phyloP scores from a whole-genome alignment of 129 eudicot genomes.

The Deinandra increscens region DNA sequence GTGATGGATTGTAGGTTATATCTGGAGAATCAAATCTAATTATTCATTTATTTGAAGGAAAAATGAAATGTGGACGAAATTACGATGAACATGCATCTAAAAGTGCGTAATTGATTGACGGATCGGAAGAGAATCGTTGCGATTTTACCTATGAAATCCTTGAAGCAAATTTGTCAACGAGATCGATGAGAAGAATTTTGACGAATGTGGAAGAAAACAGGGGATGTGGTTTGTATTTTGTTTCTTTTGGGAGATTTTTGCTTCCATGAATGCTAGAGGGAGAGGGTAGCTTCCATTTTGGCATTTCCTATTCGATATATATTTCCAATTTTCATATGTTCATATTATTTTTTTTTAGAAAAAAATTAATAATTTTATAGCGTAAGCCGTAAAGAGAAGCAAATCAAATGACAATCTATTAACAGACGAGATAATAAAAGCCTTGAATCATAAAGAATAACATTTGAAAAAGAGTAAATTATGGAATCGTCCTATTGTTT shows the following conservation, averaged over 20 bases:
- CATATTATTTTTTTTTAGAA: too few species aligned
- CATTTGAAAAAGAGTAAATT: too few species aligned
- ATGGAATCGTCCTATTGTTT: too few species aligned
- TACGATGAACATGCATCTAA: slow-evolving; percentile 8
- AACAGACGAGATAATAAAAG: too few species aligned
- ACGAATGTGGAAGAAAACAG: neutral
- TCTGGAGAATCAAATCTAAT: neutral
- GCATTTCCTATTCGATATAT: neutral
- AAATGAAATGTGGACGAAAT: slow-evolving; percentile 8
- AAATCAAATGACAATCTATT: too few species aligned
- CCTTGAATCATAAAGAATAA: too few species aligned
- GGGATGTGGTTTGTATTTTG: slow-evolving; percentile 22
- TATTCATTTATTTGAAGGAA: neutral
- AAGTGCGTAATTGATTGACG: neutral
- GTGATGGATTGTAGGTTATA: neutral
- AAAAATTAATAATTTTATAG: too few species aligned
- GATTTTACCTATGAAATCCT: slow-evolving; percentile 12
- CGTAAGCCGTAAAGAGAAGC: too few species aligned
- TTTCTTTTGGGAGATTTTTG: slow-evolving; percentile 16
- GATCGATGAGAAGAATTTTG: slow-evolving; percentile 12
- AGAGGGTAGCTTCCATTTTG: slow-evolving; percentile 3
- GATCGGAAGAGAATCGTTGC: slow-evolving; percentile 18
- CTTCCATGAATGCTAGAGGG: slow-evolving; percentile 17
- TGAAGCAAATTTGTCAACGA: slow-evolving; percentile 20
- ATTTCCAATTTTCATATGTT: neutral